phyloP scores from a whole-genome alignment of 2,329 filamentous ascomycete species.

The Aspergillus brunneoviolaceus region DNA sequence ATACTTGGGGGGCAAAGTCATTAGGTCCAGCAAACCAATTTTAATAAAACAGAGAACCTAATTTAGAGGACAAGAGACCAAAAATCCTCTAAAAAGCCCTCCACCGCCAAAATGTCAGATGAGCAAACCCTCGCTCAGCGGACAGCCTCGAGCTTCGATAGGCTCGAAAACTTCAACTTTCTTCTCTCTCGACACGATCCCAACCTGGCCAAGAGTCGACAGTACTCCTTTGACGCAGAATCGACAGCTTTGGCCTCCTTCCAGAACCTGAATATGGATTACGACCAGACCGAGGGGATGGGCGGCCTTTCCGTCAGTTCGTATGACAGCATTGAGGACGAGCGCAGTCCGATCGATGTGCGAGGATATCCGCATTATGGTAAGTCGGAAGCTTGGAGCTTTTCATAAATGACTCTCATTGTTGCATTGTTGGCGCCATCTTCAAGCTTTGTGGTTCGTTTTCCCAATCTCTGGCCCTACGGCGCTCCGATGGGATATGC shows the following conservation, averaged over 20 bases:
- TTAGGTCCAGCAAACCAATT: slow-evolving; percentile 13
- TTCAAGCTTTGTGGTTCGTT: slow-evolving; percentile 28
- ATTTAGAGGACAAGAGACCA: slow-evolving; percentile 14
- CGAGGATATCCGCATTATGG: slow-evolving; percentile 42
- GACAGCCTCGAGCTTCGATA: slow-evolving; percentile 31
- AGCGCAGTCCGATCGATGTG: slow-evolving; percentile 39
- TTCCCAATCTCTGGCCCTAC: slow-evolving; percentile 17
- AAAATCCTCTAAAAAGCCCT: slow-evolving; percentile 16
- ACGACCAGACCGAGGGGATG: slow-evolving; percentile 43
- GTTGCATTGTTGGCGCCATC: slow-evolving; percentile 39
- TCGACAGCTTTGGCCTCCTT: slow-evolving; percentile 31
- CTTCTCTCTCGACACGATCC: slow-evolving; percentile 36
- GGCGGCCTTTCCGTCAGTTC: slow-evolving; percentile 43
- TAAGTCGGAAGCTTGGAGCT: slow-evolving; percentile 28
- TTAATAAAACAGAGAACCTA: slow-evolving; percentile 13
- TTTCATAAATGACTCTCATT: slow-evolving; percentile 24
- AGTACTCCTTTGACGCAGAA: slow-evolving; percentile 42
- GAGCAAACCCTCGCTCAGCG: slow-evolving; percentile 29
- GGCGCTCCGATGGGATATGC: slow-evolving; percentile 10
- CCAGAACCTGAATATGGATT: slow-evolving; percentile 38
- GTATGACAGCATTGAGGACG: slow-evolving; percentile 44
- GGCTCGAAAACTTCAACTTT: slow-evolving; percentile 40
- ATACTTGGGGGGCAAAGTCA: slow-evolving; percentile 8
- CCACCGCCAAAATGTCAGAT: slow-evolving; percentile 33
- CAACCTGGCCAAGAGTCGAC: slow-evolving; percentile 31